These are phyloP conservation scores for Rubus idaeus DNA, from an alignment of 306 rosid genomes.

Conservation along the genomic window DNA sequence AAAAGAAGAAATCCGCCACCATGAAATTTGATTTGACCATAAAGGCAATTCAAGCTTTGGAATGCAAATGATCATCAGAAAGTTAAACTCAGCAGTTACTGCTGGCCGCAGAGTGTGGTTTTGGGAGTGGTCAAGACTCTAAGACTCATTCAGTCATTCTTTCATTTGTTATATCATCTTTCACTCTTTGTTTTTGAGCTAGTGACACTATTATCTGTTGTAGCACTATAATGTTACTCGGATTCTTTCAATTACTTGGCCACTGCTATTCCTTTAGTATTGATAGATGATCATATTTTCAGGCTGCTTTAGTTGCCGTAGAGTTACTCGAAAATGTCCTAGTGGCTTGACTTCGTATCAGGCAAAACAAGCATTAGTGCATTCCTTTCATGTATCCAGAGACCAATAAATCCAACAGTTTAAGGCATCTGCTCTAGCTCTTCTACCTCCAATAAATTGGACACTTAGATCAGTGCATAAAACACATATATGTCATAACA, in stretches of 20 bases:
- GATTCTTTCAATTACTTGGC: not conserved
- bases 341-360: not conserved
- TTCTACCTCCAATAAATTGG: not conserved
- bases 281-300: not conserved
- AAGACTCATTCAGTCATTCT: too few species aligned
- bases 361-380: not conserved
- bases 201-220: not conserved
- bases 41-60: not conserved
- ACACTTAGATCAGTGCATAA: not conserved
- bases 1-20: slow-evolving; percentile 14
- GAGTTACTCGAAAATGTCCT: not conserved
- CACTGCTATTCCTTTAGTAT: not conserved
- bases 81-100: too few species aligned
- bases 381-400: not conserved
- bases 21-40: not conserved
- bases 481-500: not conserved
- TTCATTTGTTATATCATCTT: not conserved
- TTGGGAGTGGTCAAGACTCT: not conserved
- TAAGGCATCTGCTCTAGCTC: not conserved
- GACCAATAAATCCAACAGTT: not conserved
- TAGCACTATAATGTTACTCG: not conserved
- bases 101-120: not conserved
- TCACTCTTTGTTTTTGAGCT: not conserved
- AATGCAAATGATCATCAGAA: slow-evolving; percentile 1
- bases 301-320: not conserved